phyloP scores from a whole-genome alignment of 352 stramenopile genomes.

The Pelagophyceae sp. region DNA sequence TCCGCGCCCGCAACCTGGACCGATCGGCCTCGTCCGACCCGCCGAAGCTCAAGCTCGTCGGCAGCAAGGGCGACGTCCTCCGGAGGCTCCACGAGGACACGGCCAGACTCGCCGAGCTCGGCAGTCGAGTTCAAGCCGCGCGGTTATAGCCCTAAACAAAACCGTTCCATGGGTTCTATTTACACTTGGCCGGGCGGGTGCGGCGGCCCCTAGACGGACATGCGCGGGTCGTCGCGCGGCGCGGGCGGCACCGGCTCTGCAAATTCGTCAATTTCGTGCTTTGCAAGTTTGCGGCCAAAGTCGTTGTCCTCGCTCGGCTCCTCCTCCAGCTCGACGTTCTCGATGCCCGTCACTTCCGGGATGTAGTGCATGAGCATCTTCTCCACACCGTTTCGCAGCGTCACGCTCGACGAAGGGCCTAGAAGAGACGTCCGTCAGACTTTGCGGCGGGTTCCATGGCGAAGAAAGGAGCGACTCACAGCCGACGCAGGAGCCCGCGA shows the following conservation, averaged over 20 bases:
- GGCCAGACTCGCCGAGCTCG: too few relatives aligned
- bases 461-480: too few relatives aligned
- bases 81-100: neutral
- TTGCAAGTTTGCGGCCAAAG: neutral
- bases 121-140: too few relatives aligned
- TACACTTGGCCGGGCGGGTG: too few relatives aligned
- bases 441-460: too few relatives aligned
- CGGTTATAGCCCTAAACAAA: too few relatives aligned
- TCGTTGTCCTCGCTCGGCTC: conserved; percentile 28
- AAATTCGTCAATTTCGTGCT: neutral
- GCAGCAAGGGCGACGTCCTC: neutral
- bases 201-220: too few relatives aligned
- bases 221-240: too few relatives aligned
- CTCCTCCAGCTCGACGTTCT: conserved; percentile 46
- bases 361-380: conserved; percentile 99
- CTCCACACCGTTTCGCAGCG: conserved; percentile 97
- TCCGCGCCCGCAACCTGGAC: neutral
- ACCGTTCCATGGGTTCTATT: too few relatives aligned
- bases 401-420: conserved; percentile 93
- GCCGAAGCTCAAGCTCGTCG: neutral
- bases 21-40: neutral
- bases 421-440: too few relatives aligned
- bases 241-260: too few relatives aligned
- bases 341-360: conserved; percentile 80
- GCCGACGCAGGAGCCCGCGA: conserved; percentile 89